Percentiles rank a stretch among this genome's conserved stretches.
Conservation (phyloP, 2,329 filamentous ascomycete genomes). For the Colletotrichum agaves region DNA sequence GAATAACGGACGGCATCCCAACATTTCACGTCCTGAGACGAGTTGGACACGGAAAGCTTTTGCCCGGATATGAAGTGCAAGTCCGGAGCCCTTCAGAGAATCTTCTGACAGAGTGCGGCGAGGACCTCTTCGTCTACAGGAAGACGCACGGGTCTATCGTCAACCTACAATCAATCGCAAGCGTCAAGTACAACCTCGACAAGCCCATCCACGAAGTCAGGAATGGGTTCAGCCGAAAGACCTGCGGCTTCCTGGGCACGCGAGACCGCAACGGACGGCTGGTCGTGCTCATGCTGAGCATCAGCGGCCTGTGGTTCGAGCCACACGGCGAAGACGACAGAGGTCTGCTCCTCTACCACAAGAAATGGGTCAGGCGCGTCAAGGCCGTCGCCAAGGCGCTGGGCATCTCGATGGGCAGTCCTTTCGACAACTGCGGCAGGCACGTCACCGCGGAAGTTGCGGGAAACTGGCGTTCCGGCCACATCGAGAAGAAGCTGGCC, state of each 20-base stretch:
- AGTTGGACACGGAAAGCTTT: no score
- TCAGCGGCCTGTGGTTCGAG: neutral
- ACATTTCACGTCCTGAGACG: no score
- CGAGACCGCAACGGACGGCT: rapidly evolving
- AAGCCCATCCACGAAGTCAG: no score
- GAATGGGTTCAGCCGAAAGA: neutral
- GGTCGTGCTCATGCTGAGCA: neutral
- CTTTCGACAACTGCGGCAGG: constrained; percentile 42
- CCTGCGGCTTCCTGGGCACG: neutral
- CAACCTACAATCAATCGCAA: neutral
- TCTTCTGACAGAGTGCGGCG: neutral
- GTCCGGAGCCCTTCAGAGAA: no score
- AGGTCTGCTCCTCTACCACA: constrained; percentile 42
- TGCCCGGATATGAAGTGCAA: no score
- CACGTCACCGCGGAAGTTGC: neutral
- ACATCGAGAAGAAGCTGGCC: constrained; percentile 55
- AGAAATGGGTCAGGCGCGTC: constrained; percentile 45
- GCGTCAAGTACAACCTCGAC: rapidly evolving
- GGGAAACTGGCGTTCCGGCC: constrained; percentile 43
- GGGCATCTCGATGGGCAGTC: constrained; percentile 43
- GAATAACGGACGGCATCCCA: no score
- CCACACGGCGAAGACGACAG: neutral
- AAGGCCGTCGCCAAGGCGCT: constrained; percentile 45
- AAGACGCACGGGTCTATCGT: rapidly evolving
- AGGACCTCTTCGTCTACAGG: neutral